Evolutionary conservation across 2,329 filamentous ascomycete species (phyloP), one percentile per base, ranked within the genome.

Genomic region (Colletotrichum cordylinicola): DNA sequence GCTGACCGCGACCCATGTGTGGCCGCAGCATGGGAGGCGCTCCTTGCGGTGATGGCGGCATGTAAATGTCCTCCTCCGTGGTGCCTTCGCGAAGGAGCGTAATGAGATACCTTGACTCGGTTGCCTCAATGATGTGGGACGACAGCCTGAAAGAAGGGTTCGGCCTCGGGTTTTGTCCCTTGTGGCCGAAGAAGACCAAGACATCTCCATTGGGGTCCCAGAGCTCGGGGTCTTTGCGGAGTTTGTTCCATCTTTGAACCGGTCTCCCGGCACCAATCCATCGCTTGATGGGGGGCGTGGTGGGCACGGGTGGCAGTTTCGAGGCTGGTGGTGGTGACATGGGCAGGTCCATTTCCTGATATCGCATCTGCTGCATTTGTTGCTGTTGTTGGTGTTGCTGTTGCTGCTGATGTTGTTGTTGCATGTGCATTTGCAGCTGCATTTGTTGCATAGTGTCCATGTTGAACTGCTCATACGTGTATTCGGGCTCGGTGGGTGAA

Each of bases 131-230:
- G 24, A 91, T 87, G 74, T 91, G 89, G 4, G 91, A 92, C 0
- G 88, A 90, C 10, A 93, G 80, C 9, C 90, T 87, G 79, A 93
- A 90, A 3, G 90, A 91, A 4, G 90, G 88, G 43, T 87, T 87
- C 0, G 87, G 86, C 3, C 87, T 83, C 5, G 86, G 86, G 8
- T 81, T 80, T 74, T 88, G 85, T 60, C 85, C 84, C 77, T 86
- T 86, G 29, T 87, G 85, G 0, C 88, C 86, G 8, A 92, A 86
- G 79, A 88, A 92, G 2, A 93, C 86, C 12, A 92, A 83, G 16
- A 91, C 91, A 75, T 93, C 91, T 27, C 91, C 91, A 72, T 91
- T 90, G 0, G 88, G 87, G 78, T 92, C 90, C 91, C 91, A 93
- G 4, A 92, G 82, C 78, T 92, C 91, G 2, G 90, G 89, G 65